Percentiles rank a stretch among this genome's conserved stretches.
Conservation (phyloP, 345 rosid genomes). For the Salix dunnii region DNA sequence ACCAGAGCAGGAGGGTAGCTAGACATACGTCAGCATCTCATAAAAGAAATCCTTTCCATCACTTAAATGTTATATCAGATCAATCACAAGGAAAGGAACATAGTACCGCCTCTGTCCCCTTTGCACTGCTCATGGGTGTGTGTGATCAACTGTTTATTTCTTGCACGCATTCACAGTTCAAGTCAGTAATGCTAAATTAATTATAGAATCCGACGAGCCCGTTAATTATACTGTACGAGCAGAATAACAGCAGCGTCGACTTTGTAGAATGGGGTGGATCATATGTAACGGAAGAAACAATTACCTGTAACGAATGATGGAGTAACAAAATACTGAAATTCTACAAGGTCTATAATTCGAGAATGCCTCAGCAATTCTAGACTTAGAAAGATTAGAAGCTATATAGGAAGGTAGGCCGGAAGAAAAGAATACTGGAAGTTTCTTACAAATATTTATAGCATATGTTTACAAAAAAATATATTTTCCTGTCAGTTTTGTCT, state of each 20-base stretch:
- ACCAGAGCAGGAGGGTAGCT: not conserved
- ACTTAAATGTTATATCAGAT: conserved; percentile 8
- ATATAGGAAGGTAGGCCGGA: not conserved
- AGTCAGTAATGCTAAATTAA: not conserved
- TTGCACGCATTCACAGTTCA: conserved; percentile 6
- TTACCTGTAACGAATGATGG: not conserved
- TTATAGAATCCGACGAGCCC: not conserved
- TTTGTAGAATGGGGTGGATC: not conserved
- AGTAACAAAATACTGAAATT: not conserved
- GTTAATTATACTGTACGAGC: not conserved
- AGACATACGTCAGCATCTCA: not conserved
- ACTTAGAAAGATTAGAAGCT: not conserved
- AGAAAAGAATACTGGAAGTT: not conserved
- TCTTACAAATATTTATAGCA: not conserved
- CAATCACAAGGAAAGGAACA: conserved; percentile 1
- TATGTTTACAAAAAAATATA: not conserved
- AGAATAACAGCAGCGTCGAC: not conserved
- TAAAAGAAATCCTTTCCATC: not conserved
- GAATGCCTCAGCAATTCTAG: not conserved
- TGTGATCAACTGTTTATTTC: not conserved
- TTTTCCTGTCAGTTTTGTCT: not conserved
- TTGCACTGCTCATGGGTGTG: not conserved
- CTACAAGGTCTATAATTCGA: not conserved
- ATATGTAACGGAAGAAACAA: not conserved
- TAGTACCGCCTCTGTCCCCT: conserved; percentile 12